Percentiles rank a stretch among this genome's conserved stretches.
These are phyloP conservation scores for Vitis rotundifolia DNA, from an alignment of 164 flowering plant species.

Conservation along the genomic window DNA sequence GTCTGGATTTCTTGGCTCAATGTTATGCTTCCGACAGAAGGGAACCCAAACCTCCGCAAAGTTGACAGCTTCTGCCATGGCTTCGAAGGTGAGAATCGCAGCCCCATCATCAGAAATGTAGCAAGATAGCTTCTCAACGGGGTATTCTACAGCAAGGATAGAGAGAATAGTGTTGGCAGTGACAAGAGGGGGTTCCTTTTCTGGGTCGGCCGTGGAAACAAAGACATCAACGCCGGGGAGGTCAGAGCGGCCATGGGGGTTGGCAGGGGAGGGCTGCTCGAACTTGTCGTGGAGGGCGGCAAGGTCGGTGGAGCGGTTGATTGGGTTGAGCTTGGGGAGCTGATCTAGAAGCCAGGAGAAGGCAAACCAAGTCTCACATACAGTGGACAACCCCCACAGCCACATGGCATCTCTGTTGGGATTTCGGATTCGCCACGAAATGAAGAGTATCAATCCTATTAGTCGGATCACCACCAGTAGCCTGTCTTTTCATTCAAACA, in stretches of 20 bases:
- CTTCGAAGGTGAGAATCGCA: constrained; percentile 64
- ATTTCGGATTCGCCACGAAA: constrained; percentile 43
- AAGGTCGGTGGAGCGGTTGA: constrained; percentile 48
- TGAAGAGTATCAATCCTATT: constrained; percentile 26
- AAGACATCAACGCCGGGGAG: constrained; percentile 54
- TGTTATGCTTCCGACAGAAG: constrained; percentile 72
- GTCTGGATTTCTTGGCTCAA: constrained; percentile 81
- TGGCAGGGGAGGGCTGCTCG: constrained; percentile 34
- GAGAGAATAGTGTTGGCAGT: constrained; percentile 69
- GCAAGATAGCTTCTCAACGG: constrained; percentile 62
- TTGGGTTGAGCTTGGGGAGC: constrained; percentile 54
- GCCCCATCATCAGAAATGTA: constrained; percentile 80
- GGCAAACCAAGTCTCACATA: constrained; percentile 57
- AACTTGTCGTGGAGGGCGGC: constrained; percentile 47
- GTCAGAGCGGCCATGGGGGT: constrained; percentile 51
- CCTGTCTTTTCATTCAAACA: constrained; percentile 16
- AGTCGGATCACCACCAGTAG: constrained; percentile 33
- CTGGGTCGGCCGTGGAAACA: constrained; percentile 63
- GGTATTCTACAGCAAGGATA: constrained; percentile 59
- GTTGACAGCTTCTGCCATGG: constrained; percentile 64
- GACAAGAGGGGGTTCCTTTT: constrained; percentile 73
- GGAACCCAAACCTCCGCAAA: constrained; percentile 78
- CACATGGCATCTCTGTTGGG: constrained; percentile 48
- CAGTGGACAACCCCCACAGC: constrained; percentile 54
- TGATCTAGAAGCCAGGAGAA: constrained; percentile 57